Conservation (phyloP, 2,329 filamentous ascomycete genomes). For the Colletotrichum horii region DNA sequence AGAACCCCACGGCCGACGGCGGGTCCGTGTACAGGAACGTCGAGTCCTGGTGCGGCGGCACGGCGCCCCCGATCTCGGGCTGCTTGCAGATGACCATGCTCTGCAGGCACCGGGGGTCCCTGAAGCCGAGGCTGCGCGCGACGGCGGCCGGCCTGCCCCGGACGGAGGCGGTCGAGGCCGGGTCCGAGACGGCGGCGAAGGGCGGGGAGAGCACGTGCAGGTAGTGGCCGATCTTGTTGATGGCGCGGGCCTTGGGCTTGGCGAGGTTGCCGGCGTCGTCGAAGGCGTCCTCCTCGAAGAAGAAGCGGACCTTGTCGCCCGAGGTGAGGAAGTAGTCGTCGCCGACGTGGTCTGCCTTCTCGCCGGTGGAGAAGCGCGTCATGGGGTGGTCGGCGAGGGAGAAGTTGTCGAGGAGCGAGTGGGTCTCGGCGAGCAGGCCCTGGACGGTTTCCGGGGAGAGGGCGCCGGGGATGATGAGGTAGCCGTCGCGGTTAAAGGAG, state of each 20-base stretch:
- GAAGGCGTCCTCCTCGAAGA: slow-evolving; percentile 96
- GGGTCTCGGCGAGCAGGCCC: slow-evolving; percentile 75
- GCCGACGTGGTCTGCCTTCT: slow-evolving; percentile 77
- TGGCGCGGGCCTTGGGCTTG: slow-evolving; percentile 82
- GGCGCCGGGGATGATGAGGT: slow-evolving; percentile 83
- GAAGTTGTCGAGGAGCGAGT: slow-evolving; percentile 76
- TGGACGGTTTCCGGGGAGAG: slow-evolving; percentile 70
- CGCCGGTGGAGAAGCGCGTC: slow-evolving; percentile 91
- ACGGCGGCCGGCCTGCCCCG: slow-evolving; percentile 59
- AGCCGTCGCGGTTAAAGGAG: slow-evolving; percentile 82
- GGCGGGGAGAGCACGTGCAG: slow-evolving; percentile 73
- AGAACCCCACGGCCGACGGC: slow-evolving; percentile 91
- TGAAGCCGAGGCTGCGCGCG: slow-evolving; percentile 74
- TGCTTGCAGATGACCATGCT: slow-evolving; percentile 99
- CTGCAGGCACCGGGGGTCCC: slow-evolving; percentile 80
- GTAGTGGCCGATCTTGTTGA: slow-evolving; percentile 89
- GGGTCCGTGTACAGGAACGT: slow-evolving; percentile 92
- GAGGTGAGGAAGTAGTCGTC: slow-evolving; percentile 93
- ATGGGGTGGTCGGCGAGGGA: slow-evolving; percentile 85
- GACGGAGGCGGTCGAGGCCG: slow-evolving; percentile 50
- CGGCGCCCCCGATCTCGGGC: slow-evolving; percentile 91
- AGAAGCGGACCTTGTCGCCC: slow-evolving; percentile 93
- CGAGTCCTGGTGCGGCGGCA: slow-evolving; percentile 90
- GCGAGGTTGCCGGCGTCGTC: slow-evolving; percentile 65
- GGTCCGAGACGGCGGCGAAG: slow-evolving; percentile 62